phyloP scores from a whole-genome alignment of 129 eudicot species.

The Lonicera japonica region DNA sequence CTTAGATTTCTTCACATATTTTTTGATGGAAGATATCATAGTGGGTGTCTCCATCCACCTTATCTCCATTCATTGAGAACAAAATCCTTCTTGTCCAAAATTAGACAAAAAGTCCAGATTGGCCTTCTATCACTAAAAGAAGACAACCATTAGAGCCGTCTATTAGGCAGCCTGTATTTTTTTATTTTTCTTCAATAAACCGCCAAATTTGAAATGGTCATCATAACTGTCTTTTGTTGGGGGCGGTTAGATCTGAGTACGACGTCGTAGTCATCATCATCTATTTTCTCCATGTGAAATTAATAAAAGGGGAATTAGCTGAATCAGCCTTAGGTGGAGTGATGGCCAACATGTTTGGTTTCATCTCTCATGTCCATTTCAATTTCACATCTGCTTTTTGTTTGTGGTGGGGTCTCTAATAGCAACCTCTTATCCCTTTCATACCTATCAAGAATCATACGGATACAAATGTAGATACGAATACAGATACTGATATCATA shows the following conservation, averaged over 20 bases:
- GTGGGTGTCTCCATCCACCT: too few species aligned
- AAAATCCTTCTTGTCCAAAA: constrained; percentile 33
- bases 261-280: constrained; percentile 8
- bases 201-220: constrained; percentile 31
- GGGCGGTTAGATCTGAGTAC: constrained; percentile 11
- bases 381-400: constrained; percentile 14
- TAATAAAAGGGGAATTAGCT: constrained; percentile 15
- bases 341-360: constrained; percentile 21
- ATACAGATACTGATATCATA: too few species aligned
- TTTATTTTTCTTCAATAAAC: neutral
- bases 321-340: constrained; percentile 26
- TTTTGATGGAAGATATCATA: constrained; percentile 21
- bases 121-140: constrained; percentile 31
- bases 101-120: constrained; percentile 43
- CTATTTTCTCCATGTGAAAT: too few species aligned
- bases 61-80: too few species aligned
- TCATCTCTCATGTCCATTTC: constrained; percentile 20
- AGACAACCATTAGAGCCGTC: constrained; percentile 19
- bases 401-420: constrained; percentile 19
- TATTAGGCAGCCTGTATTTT: constrained; percentile 7
- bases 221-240: constrained; percentile 13
- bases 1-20: neutral
- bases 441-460: neutral
- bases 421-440: too few species aligned
- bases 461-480: neutral